These are phyloP conservation scores for Penicillium desertorum DNA, from an alignment of 495 filamentous ascomycete genomes.

Conservation along the genomic window DNA sequence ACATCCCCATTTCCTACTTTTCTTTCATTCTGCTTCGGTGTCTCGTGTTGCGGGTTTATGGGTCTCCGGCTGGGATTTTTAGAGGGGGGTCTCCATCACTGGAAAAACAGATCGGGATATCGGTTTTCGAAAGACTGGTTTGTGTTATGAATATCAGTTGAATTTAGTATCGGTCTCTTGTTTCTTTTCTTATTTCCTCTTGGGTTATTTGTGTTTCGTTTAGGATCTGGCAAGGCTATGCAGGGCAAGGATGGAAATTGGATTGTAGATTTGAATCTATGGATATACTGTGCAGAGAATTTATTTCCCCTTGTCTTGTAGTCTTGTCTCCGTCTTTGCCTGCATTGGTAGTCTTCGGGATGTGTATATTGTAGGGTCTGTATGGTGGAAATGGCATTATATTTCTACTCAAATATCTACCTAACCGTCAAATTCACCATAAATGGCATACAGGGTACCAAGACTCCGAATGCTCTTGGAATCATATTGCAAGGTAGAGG, in stretches of 20 bases:
- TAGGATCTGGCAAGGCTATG: not conserved
- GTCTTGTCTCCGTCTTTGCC: not conserved
- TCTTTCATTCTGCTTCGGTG: slow-evolving; percentile 20
- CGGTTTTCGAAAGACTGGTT: slow-evolving; percentile 23
- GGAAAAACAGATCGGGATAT: slow-evolving; percentile 31
- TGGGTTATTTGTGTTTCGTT: slow-evolving; percentile 19
- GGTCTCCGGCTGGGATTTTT: slow-evolving; percentile 35
- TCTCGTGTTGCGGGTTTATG: slow-evolving; percentile 29
- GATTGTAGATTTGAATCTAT: slow-evolving; percentile 12
- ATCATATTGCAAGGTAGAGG: not conserved
- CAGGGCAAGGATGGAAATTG: slow-evolving; percentile 3
- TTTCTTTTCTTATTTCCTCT: slow-evolving; percentile 18
- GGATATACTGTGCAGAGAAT: slow-evolving; percentile 17
- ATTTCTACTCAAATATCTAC: no score
- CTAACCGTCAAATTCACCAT: not conserved
- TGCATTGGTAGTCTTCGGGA: not conserved
- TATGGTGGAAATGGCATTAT: not conserved
- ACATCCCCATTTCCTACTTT: not conserved
- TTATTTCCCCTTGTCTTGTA: slow-evolving; percentile 14
- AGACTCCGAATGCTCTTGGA: not conserved
- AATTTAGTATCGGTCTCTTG: slow-evolving; percentile 15
- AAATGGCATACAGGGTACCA: not conserved
- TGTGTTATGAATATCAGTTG: slow-evolving; percentile 12
- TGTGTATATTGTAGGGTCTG: no score
- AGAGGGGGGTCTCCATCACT: slow-evolving; percentile 41